Conservation (phyloP, 2,329 filamentous ascomycete genomes). For the Apiospora sp. region DNA sequence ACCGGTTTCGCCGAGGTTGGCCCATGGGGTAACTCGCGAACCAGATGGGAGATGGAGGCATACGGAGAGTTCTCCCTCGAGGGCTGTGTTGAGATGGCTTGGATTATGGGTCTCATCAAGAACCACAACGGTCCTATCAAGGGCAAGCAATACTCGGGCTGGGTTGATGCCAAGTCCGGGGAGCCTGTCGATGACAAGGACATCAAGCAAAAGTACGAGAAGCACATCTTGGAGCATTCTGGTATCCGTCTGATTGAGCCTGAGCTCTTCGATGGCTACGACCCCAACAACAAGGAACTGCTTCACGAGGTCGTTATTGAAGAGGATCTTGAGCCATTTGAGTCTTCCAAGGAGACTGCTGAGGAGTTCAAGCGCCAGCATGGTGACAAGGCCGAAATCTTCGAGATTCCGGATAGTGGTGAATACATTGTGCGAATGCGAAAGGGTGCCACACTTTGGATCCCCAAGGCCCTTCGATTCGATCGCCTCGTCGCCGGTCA, state of each 20-base stretch:
- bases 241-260: conserved; percentile 98
- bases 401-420: conserved; percentile 91
- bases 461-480: conserved; percentile 96
- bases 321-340: conserved; percentile 96
- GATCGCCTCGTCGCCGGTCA: conserved; percentile 97
- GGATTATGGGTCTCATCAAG: conserved; percentile 99
- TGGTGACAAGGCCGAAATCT: conserved; percentile 96
- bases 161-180: conserved; percentile 92
- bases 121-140: conserved; percentile 97
- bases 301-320: conserved; percentile 98
- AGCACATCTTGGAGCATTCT: conserved; percentile 92
- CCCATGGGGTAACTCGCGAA: conserved; percentile 98
- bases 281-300: conserved; percentile 98
- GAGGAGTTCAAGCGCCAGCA: conserved; percentile 98
- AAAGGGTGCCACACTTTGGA: conserved; percentile 94
- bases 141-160: conserved; percentile 94
- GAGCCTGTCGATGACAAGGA: conserved; percentile 99
- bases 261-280: conserved; percentile 95
- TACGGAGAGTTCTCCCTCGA: conserved; percentile 96
- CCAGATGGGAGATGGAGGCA: conserved; percentile 99
- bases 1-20: conserved; percentile 96
- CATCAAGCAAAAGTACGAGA: conserved; percentile 96
- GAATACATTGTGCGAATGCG: conserved; percentile 94
- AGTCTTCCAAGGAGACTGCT: conserved; percentile 95
- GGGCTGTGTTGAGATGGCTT: conserved; percentile 98